Conservation (phyloP, 148 eudicot genomes). For the Silene latifolia region DNA sequence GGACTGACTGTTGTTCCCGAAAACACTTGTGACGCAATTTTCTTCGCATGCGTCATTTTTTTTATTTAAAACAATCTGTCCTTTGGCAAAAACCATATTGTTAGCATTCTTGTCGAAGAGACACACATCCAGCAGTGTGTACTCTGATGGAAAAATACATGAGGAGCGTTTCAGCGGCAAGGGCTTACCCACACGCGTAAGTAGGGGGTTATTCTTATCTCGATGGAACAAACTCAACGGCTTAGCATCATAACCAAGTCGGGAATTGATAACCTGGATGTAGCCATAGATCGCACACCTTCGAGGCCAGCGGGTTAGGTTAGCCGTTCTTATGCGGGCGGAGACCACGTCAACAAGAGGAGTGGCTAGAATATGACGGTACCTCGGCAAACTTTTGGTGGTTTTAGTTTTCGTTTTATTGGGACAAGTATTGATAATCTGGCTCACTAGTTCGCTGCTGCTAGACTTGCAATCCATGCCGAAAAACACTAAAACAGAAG, state of each 20-base stretch:
- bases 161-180: not conserved
- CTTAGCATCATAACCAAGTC: not conserved
- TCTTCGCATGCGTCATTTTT: not conserved
- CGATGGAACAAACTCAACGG: not conserved
- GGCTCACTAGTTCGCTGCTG: no score
- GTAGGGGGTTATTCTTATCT: not conserved
- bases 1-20: not conserved
- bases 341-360: not conserved
- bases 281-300: no score
- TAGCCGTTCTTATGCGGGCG: no score
- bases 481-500: no score
- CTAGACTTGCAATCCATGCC: no score
- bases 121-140: not conserved
- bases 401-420: no score
- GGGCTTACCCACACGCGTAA: no score
- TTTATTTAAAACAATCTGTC: not conserved
- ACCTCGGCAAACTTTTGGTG: no score
- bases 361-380: conserved; percentile 1
- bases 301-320: no score
- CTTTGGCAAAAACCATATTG: not conserved
- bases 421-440: no score
- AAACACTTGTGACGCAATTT: not conserved
- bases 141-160: not conserved
- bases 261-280: not conserved
- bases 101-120: not conserved